phyloP scores from a whole-genome alignment of 495 filamentous ascomycete species.

The Penicillium antarcticum region DNA sequence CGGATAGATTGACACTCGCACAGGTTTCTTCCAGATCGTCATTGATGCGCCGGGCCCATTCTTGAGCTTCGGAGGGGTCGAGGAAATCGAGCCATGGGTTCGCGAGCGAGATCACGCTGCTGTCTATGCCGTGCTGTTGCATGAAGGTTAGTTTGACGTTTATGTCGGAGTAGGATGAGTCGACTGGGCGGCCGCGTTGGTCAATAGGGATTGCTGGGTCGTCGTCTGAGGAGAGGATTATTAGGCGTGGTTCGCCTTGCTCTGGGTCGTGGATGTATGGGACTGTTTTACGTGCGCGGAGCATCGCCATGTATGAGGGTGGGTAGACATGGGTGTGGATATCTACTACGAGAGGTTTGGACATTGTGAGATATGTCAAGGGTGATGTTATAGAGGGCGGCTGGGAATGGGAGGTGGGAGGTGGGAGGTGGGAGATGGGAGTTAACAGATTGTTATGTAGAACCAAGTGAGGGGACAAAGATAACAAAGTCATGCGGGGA shows the following conservation, averaged over 20 bases:
- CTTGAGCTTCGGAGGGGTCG: slow-evolving; percentile 53
- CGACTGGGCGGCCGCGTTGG: slow-evolving; percentile 67
- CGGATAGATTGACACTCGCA: slow-evolving; percentile 48
- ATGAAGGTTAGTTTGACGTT: slow-evolving; percentile 80
- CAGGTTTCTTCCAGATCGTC: slow-evolving; percentile 72
- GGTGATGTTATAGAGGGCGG: neutral
- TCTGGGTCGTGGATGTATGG: slow-evolving; percentile 75
- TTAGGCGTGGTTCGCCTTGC: slow-evolving; percentile 58
- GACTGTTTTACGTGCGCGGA: slow-evolving; percentile 69
- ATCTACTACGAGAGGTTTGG: slow-evolving; percentile 61
- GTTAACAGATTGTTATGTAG: neutral
- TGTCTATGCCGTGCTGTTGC: slow-evolving; percentile 75
- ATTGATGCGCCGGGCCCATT: slow-evolving; percentile 66
- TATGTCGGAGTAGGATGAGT: slow-evolving; percentile 68
- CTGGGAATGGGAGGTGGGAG: neutral
- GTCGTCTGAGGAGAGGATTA: slow-evolving; percentile 69
- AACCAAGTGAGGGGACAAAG: slow-evolving; percentile 3
- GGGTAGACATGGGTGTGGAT: slow-evolving; percentile 96
- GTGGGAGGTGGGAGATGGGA: neutral
- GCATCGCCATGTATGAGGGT: slow-evolving; percentile 74
- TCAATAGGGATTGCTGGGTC: slow-evolving; percentile 51
- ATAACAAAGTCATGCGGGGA: slow-evolving; percentile 23
- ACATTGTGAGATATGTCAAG: slow-evolving; percentile 15
- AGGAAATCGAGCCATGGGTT: slow-evolving; percentile 97
- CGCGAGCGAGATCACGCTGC: slow-evolving; percentile 83